A percentile compares a stretch with the other conserved stretches of the same genome.
phyloP scores from a whole-genome alignment of 495 filamentous ascomycete genomes.

The Xylaria scruposa region DNA sequence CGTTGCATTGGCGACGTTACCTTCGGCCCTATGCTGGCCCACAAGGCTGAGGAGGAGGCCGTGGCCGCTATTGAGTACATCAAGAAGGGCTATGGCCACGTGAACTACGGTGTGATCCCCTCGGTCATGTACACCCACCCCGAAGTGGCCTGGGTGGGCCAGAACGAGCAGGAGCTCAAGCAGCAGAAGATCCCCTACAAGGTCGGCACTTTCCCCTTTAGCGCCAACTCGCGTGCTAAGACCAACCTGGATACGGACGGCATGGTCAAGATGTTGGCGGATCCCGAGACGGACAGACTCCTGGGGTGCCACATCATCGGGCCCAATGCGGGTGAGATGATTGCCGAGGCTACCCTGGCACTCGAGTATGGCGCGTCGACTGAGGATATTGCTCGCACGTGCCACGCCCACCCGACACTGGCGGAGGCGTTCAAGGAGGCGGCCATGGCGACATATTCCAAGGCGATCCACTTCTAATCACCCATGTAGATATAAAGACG shows the following conservation, averaged over 20 bases:
- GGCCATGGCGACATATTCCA: constrained; percentile 96
- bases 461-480: constrained; percentile 93
- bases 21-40: constrained; percentile 98
- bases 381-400: constrained; percentile 94
- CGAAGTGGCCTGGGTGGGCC: constrained; percentile 97
- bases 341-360: constrained; percentile 94
- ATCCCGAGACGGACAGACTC: constrained; percentile 95
- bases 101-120: constrained; percentile 98
- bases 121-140: constrained; percentile 99
- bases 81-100: constrained; percentile 95
- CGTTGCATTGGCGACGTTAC: constrained; percentile 96
- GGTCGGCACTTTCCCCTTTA: constrained; percentile 93
- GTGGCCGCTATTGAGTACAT: constrained; percentile 96
- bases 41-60: constrained; percentile 99
- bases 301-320: constrained; percentile 97
- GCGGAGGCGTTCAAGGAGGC: constrained; percentile 99
- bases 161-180: constrained; percentile 97
- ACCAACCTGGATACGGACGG: constrained; percentile 98
- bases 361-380: constrained; percentile 94
- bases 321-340: constrained; percentile 97
- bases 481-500: constrained; percentile 39
- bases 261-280: constrained; percentile 94
- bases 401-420: constrained; percentile 96
- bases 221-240: constrained; percentile 96
- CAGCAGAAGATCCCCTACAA: constrained; percentile 86